Evolutionary conservation across 176 grass and related monocot species (phyloP), one percentile per base, ranked within the genome.

Genomic region (Miscanthus lutarioriparius): DNA sequence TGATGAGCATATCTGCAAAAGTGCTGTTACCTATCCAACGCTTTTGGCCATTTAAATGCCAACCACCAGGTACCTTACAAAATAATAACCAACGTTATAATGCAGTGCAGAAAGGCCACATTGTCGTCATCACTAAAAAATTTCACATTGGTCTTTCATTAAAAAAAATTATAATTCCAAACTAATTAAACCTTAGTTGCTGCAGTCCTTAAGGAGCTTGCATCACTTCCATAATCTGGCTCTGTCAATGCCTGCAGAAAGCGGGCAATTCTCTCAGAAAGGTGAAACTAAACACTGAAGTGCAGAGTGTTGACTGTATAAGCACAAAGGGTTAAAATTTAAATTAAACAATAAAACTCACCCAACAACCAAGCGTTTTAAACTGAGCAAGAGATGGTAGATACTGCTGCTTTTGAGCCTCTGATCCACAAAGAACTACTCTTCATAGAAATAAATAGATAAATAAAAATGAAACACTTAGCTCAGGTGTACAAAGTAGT

Each of bases 21-120:
- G 95, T 98, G 90, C 95, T 90, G 63, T 95, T 98, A 79, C 92
- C 95, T 77, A 95, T 98, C 95, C 95, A 98, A 4, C 95, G 87
- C 32, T 98, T 98, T 90, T 98, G 95, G 64, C 95, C 95, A 90
- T 93, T 82, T 67, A 98, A 86, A 38, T 90, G 80, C 92, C 95
- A 98, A 65, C 95, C 92, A 39, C 95, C 95, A 88, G 87, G 79
- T 41, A 97, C 95, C 95, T 97, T 73, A 22, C 54, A 93, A 84
- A 69, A 90, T 35, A 70, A 69, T 38, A 8, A 76, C 12, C 1
- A 84, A 84, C 37, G 75, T 79, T 49, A 51, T 72, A 70, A 79
- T 70, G 7, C 47, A 20, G 33, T 78, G 45, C 39, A 4, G 23
- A 64, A 64, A 69, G 41, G 12, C 36, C 10, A 20, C 33, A 17